phyloP scores from a whole-genome alignment of 768 basidiomycete species.

The Boletus pseudopeckii region DNA sequence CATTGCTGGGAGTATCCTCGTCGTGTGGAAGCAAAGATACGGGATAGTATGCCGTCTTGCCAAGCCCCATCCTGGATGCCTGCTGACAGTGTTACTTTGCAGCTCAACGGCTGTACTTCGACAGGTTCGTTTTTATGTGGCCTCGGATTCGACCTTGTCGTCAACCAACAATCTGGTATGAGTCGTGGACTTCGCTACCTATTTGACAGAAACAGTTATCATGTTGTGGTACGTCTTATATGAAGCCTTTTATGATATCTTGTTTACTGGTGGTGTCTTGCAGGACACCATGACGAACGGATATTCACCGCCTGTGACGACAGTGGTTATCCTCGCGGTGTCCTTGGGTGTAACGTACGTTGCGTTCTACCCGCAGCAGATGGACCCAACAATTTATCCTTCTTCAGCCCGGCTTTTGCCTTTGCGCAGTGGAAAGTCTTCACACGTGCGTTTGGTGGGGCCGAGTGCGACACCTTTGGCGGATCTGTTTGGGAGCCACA shows the following conservation, averaged over 20 bases:
- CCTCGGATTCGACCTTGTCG: constrained; percentile 53
- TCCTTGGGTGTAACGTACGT: constrained; percentile 59
- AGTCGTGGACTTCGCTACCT: constrained; percentile 61
- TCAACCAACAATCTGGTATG: constrained; percentile 59
- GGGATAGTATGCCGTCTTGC: constrained; percentile 43
- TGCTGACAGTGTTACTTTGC: constrained; percentile 7
- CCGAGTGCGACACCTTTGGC: constrained; percentile 14
- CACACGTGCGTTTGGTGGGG: constrained; percentile 44
- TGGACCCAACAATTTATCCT: not conserved
- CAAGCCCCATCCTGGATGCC: not conserved
- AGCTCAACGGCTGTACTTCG: constrained; percentile 52
- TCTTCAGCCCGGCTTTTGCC: constrained; percentile 48
- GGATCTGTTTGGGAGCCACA: constrained; percentile 27
- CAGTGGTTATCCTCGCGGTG: constrained; percentile 48
- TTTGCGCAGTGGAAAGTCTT: constrained; percentile 53
- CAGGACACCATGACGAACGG: constrained; percentile 48
- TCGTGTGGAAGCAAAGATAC: constrained; percentile 44
- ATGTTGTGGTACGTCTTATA: constrained; percentile 44
- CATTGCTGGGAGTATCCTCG: constrained; percentile 37
- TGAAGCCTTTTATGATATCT: not conserved
- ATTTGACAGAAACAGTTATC: constrained; percentile 59
- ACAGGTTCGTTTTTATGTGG: constrained; percentile 57
- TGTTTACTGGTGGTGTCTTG: constrained; percentile 1
- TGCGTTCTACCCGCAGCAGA: not conserved
- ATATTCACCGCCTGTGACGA: constrained; percentile 49